A percentile compares a stretch with the other conserved stretches of the same genome.
Conservation (phyloP, 2,329 filamentous ascomycete species). For the Emericellopsis cladophorae region DNA sequence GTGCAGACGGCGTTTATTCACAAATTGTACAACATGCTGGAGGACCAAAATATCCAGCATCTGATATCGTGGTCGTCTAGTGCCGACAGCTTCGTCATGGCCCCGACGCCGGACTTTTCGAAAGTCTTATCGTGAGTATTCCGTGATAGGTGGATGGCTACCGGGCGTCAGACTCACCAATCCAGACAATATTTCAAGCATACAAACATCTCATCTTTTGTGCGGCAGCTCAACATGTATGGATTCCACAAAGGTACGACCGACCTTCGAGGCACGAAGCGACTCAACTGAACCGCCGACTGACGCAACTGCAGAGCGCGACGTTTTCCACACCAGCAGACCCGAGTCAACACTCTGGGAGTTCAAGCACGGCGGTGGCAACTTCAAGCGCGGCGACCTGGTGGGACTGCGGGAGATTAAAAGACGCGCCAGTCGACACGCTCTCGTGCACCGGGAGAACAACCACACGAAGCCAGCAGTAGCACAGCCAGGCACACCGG, state of each 20-base stretch:
- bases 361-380: conserved; percentile 95
- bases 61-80: conserved; percentile 91
- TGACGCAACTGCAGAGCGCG: conserved; percentile 56
- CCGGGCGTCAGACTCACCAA: not conserved
- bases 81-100: conserved; percentile 98
- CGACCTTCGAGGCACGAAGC: not conserved
- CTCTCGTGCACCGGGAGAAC: conserved; percentile 87
- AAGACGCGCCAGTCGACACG: conserved; percentile 81
- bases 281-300: not conserved
- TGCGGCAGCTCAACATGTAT: conserved; percentile 97
- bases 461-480: conserved; percentile 60
- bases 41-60: conserved; percentile 85
- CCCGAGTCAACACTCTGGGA: conserved; percentile 95
- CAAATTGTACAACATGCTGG: conserved; percentile 98
- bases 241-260: conserved; percentile 89
- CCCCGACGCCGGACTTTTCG: conserved; percentile 90
- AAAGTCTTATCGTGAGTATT: conserved; percentile 84
- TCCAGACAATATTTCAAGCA: conserved; percentile 97
- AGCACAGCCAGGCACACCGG: conserved; percentile 74
- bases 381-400: conserved; percentile 90
- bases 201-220: conserved; percentile 97
- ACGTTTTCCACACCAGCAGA: conserved; percentile 91
- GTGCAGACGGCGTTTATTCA: conserved; percentile 98
- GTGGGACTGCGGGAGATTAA: conserved; percentile 91
- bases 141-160: conserved; percentile 4